Percentiles rank a stretch among this genome's conserved stretches.
phyloP scores from a whole-genome alignment of 2,329 filamentous ascomycete species.

The Helminthosporium solani region DNA sequence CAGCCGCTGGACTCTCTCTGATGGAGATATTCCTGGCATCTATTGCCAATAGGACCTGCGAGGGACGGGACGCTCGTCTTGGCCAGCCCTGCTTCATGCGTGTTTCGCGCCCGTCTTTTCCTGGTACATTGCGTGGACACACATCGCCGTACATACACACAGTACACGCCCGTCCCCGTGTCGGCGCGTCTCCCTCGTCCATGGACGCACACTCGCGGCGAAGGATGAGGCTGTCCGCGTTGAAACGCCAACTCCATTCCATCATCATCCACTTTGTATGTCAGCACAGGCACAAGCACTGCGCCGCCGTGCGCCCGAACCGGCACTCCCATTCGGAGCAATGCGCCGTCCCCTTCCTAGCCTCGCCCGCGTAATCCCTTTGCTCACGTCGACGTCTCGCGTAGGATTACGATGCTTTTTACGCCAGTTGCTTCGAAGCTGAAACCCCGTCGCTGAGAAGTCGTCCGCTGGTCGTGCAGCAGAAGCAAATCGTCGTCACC shows the following conservation, averaged over 20 bases:
- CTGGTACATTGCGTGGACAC: neutral
- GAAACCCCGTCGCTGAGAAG: conserved; percentile 71
- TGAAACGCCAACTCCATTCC: conserved; percentile 45
- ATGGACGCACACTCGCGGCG: conserved; percentile 1
- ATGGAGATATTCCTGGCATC: neutral
- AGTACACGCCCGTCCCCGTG: neutral
- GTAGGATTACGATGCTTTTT: conserved; percentile 77
- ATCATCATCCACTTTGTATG: conserved; percentile 81
- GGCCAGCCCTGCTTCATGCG: conserved; percentile 1
- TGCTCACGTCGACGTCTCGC: neutral
- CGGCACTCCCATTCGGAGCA: too few species aligned
- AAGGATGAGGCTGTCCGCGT: conserved; percentile 6
- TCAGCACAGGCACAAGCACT: conserved; percentile 9
- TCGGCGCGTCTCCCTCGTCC: neutral
- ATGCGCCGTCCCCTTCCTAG: too few species aligned
- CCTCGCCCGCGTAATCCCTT: neutral
- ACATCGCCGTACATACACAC: neutral
- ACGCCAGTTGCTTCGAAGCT: conserved; percentile 85
- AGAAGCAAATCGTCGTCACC: conserved; percentile 76
- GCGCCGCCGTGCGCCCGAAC: neutral
- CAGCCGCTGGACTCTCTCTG: neutral
- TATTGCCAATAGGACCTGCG: conserved; percentile 4
- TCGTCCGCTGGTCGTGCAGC: conserved; percentile 78
- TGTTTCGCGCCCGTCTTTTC: conserved; percentile 2
- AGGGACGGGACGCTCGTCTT: neutral